A percentile compares a stretch with the other conserved stretches of the same genome.
phyloP scores from a whole-genome alignment of 2,329 filamentous ascomycete species.

The Neofusicoccum sp. region DNA sequence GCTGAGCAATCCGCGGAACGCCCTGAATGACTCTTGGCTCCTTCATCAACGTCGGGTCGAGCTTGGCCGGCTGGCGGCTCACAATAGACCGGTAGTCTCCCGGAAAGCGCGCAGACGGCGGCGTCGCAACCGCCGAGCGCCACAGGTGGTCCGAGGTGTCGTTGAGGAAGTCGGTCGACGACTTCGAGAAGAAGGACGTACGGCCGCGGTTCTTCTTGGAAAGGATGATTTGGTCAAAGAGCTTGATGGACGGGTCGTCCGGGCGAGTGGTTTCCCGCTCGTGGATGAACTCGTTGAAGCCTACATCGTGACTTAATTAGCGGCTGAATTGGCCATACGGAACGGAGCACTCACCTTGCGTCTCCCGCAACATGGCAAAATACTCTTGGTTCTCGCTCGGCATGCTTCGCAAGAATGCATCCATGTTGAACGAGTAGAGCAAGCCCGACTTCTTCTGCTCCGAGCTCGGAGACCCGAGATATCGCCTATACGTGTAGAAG shows the following conservation, averaged over 20 bases:
- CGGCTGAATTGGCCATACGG: neutral
- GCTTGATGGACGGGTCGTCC: constrained; percentile 64
- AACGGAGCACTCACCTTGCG: constrained; percentile 50
- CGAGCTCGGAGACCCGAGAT: constrained; percentile 56
- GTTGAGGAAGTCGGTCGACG: constrained; percentile 61
- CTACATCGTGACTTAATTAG: constrained; percentile 33
- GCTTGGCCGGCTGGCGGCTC: constrained; percentile 65
- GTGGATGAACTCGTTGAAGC: constrained; percentile 81
- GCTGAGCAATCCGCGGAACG: constrained; percentile 62
- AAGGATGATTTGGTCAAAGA: constrained; percentile 82
- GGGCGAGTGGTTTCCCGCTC: constrained; percentile 68
- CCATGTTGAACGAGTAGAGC: constrained; percentile 65
- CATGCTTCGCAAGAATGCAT: constrained; percentile 63
- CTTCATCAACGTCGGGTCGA: constrained; percentile 85
- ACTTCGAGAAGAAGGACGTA: constrained; percentile 62
- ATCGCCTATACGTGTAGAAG: constrained; percentile 67
- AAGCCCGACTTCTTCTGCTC: constrained; percentile 63
- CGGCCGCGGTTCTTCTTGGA: constrained; percentile 72
- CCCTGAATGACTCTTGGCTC: constrained; percentile 89
- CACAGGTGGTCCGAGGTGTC: constrained; percentile 78
- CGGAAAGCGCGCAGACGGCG: constrained; percentile 54
- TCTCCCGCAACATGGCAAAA: constrained; percentile 61
- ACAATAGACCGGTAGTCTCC: constrained; percentile 54
- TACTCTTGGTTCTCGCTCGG: constrained; percentile 65
- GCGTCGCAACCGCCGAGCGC: constrained; percentile 62